A percentile compares a stretch with the other conserved stretches of the same genome.
Conservation (phyloP, 2,329 filamentous ascomycete genomes). For the Pseudogymnoascus sp. region DNA sequence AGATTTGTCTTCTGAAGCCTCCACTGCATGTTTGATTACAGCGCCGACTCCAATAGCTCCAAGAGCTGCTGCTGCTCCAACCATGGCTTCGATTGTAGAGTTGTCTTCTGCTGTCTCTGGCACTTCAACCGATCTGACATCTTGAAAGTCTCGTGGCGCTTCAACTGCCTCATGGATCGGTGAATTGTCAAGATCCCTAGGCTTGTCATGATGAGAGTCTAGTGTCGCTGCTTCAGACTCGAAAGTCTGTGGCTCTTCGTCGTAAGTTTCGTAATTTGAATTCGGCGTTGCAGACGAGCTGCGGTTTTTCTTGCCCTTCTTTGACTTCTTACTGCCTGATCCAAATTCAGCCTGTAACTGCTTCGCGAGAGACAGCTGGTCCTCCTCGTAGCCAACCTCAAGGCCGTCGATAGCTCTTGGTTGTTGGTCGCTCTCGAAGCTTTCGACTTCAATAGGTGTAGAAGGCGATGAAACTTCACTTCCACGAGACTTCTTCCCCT, state of each 20-base stretch:
- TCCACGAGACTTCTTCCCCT: constrained; percentile 9
- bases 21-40: background rate
- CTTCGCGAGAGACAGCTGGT: background rate
- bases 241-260: background rate
- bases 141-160: background rate
- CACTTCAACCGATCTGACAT: background rate
- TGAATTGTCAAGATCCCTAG: background rate
- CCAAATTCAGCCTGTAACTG: background rate
- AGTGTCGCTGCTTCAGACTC: background rate
- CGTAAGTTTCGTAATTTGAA: constrained; percentile 1
- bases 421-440: background rate
- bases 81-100: background rate
- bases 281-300: constrained; percentile 10
- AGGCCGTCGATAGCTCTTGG: constrained; percentile 14
- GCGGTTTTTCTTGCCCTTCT: constrained; percentile 20
- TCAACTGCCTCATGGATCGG: background rate
- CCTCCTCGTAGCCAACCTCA: constrained; percentile 13
- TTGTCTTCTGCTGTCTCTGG: background rate
- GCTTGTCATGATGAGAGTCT: background rate
- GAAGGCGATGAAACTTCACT: background rate
- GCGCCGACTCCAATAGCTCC: background rate
- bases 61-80: background rate
- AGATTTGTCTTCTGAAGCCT: background rate
- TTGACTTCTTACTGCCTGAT: constrained; percentile 35
- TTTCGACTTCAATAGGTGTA: background rate